phyloP scores from a whole-genome alignment of 2,329 filamentous ascomycete genomes.

The Phialemonium atrogriseum region DNA sequence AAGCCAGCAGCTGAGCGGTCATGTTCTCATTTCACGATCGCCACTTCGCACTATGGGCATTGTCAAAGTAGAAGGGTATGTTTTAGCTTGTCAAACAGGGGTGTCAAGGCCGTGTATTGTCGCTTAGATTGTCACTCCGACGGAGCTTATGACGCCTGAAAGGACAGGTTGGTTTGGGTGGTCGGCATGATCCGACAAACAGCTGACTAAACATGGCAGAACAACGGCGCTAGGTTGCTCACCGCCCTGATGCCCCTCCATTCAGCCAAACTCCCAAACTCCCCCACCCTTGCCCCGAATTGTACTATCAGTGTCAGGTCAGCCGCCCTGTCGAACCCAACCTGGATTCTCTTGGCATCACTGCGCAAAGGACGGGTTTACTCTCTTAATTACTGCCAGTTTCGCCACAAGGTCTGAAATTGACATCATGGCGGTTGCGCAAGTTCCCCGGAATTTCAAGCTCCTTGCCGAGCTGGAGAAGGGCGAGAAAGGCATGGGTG shows the following conservation, averaged over 20 bases:
- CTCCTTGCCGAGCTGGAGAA: conserved; percentile 97
- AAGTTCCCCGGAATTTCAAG: conserved; percentile 92
- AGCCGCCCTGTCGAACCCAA: no score
- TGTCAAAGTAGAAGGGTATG: conserved; percentile 11
- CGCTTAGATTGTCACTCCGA: background rate
- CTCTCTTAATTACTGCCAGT: no score
- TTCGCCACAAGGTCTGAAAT: background rate
- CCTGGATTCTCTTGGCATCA: no score
- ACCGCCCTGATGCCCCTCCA: conserved; percentile 8
- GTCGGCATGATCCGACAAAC: background rate
- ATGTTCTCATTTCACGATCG: conserved; percentile 42
- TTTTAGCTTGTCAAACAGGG: no score
- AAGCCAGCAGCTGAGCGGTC: conserved; percentile 83
- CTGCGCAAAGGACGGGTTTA: no score
- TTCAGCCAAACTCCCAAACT: background rate
- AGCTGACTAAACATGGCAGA: conserved; percentile 12
- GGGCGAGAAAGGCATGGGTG: conserved; percentile 93
- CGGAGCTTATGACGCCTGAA: background rate
- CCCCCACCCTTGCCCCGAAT: no score
- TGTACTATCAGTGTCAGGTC: no score
- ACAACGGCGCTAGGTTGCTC: no score
- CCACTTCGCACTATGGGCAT: conserved; percentile 8
- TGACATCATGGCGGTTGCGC: conserved; percentile 23
- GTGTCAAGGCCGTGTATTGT: background rate
- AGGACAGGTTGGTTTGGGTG: conserved; percentile 1